Conservation (phyloP, 306 rosid genomes). For the Pachyrhizus erosus region DNA sequence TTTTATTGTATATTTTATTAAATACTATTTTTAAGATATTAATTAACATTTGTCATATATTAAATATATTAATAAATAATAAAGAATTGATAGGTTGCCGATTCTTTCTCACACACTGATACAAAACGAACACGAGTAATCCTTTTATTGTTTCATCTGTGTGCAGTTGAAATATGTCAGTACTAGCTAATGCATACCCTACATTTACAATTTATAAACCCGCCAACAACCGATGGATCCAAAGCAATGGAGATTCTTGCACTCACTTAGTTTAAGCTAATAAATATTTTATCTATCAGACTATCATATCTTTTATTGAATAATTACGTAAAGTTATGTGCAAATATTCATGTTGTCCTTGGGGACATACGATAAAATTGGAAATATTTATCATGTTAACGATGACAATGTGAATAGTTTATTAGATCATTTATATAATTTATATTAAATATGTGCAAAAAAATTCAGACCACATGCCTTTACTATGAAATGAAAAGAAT, state of each 20-base stretch:
- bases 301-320: background rate
- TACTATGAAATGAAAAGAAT: background rate
- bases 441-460: background rate
- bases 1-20: no score
- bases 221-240: conserved; percentile 10
- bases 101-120: no score
- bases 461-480: background rate
- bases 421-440: background rate
- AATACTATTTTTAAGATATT: no score
- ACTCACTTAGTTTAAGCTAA: background rate
- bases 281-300: background rate
- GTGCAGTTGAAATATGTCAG: background rate
- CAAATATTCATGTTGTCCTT: no score
- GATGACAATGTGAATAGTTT: background rate
- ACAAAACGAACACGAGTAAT: no score
- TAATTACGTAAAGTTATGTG: background rate
- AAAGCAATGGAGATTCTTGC: background rate
- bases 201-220: background rate
- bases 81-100: no score
- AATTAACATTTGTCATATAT: no score
- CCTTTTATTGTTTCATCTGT: no score
- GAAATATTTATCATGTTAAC: background rate
- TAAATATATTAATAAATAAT: no score
- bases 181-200: conserved; percentile 4
- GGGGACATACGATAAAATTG: no score